phyloP scores from a whole-genome alignment of 495 filamentous ascomycete genomes.

The Penicillium verhagenii region DNA sequence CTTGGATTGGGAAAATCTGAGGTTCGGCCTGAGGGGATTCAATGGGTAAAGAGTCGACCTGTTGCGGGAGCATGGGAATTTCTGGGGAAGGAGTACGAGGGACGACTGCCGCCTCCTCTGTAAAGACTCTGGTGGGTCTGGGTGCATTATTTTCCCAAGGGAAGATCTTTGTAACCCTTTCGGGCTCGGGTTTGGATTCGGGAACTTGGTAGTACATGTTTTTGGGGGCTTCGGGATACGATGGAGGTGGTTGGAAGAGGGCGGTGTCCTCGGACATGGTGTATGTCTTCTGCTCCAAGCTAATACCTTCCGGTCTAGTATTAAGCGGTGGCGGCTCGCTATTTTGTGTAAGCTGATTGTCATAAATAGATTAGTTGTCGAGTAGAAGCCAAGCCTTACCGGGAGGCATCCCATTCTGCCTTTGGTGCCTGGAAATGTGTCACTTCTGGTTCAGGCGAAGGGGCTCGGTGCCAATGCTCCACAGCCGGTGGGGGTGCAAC shows the following conservation, averaged over 20 bases:
- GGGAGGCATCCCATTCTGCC: slow-evolving; percentile 65
- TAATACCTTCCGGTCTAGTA: slow-evolving; percentile 73
- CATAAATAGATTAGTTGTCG: background rate
- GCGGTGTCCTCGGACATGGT: slow-evolving; percentile 68
- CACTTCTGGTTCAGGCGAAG: slow-evolving; percentile 38
- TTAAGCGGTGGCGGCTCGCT: slow-evolving; percentile 73
- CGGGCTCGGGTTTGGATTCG: slow-evolving; percentile 51
- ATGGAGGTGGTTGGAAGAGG: slow-evolving; percentile 70
- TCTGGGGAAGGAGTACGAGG: slow-evolving; percentile 14
- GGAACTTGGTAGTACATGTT: slow-evolving; percentile 84
- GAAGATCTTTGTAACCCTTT: slow-evolving; percentile 68
- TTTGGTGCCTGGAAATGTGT: slow-evolving; percentile 49
- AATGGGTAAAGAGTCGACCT: background rate
- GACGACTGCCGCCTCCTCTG: slow-evolving; percentile 42
- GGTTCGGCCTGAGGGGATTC: background rate
- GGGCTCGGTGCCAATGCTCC: slow-evolving; percentile 24
- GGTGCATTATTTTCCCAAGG: slow-evolving; percentile 75
- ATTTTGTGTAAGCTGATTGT: slow-evolving; percentile 20
- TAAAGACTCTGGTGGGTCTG: slow-evolving; percentile 71
- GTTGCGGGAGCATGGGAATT: background rate
- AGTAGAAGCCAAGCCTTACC: slow-evolving; percentile 39
- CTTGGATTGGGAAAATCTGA: slow-evolving; percentile 15
- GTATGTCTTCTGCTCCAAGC: slow-evolving; percentile 71
- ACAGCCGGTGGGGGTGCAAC: slow-evolving; percentile 36
- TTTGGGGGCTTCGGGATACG: slow-evolving; percentile 78